Percentiles rank a stretch among this genome's conserved stretches.
These are phyloP conservation scores for Wickerhamiella cacticola DNA, from an alignment of 805 yeast genomes.

Conservation along the genomic window DNA sequence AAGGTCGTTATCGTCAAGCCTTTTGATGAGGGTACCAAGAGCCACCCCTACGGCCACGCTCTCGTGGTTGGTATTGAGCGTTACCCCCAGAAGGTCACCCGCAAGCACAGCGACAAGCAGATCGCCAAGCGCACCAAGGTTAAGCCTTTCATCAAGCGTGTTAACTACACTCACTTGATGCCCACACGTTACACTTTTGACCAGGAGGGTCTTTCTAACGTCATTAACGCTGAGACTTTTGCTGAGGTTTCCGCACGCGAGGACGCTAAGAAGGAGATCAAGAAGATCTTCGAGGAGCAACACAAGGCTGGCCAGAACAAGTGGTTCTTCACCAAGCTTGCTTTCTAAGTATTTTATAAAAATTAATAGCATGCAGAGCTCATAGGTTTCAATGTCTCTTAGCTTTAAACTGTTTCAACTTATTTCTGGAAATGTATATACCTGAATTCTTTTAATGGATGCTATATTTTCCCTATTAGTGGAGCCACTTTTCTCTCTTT, in stretches of 20 bases:
- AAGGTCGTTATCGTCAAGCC: constrained; percentile 98
- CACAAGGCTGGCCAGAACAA: constrained; percentile 98
- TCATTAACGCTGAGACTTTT: constrained; percentile 85
- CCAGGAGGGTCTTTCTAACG: constrained; percentile 87
- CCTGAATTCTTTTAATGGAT: background rate
- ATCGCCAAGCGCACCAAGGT: constrained; percentile 94
- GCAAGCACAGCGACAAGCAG: constrained; percentile 90
- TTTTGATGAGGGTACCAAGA: constrained; percentile 96
- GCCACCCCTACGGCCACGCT: constrained; percentile 99
- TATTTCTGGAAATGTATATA: background rate
- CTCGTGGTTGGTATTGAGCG: constrained; percentile 99
- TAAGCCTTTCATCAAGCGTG: constrained; percentile 97
- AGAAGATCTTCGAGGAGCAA: constrained; percentile 98
- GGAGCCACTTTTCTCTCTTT: too few species aligned
- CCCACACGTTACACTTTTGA: constrained; percentile 99
- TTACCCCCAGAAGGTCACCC: constrained; percentile 93
- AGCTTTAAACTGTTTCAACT: background rate
- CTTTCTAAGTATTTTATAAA: constrained; percentile 46
- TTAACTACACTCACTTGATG: constrained; percentile 99
- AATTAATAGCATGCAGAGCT: constrained; percentile 11
- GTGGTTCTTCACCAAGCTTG: constrained; percentile 98
- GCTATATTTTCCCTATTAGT: too few species aligned
- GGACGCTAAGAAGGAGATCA: constrained; percentile 97
- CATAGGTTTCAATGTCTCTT: background rate
- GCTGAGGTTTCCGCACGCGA: constrained; percentile 96